Base-by-base conservation (phyloP, 345 rosid genomes). In the Populus davidiana region DNA sequence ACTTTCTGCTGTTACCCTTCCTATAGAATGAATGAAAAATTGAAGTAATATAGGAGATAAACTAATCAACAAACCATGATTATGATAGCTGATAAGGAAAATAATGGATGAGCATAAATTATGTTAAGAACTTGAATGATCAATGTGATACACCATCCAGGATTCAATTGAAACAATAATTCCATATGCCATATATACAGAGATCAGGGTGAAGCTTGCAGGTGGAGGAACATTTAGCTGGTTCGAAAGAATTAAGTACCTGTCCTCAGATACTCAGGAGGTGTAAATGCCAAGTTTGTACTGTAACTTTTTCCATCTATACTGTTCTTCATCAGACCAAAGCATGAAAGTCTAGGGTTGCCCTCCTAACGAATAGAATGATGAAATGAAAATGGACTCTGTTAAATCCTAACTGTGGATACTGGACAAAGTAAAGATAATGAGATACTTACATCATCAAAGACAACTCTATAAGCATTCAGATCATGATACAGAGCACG, bases 271-370 rank as follows among this genome's bases (percentile, higher is more conserved):
- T 88, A 93, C 89, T 94, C 97, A 0, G 98, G 98, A 72, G 98
- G 97, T 81, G 96, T 86, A 83, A 94, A 94, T 61, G 97, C 97
- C 87, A 93, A 85, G 86, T 94, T 90, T 47, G 95, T 91, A 74
- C 93, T 91, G 76, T 93, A 85, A 80, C 97, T 93, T 90, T 88
- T 95, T 63, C 99, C 98, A 52, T 93, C 98, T 73, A 97, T 87
- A 67, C 98, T 95, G 79, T 95, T 95, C 88, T 95, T 95, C 99
- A 93, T 95, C 85, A 95, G 88, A 72, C 99, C 98, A 80, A 93
- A 93, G 86, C 94, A 92, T 47, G 99, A 93, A 70, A 95, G 96
- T 75, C 98, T 88, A 77, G 98, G 97, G 79, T 93, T 93, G 50
- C 87, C 94, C 77, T 92, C 93, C 97, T 93, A 81, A 36, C 73